Evolutionary conservation across 2,329 filamentous ascomycete species (phyloP).

Genomic region (Fusarium vanettenii): DNA sequence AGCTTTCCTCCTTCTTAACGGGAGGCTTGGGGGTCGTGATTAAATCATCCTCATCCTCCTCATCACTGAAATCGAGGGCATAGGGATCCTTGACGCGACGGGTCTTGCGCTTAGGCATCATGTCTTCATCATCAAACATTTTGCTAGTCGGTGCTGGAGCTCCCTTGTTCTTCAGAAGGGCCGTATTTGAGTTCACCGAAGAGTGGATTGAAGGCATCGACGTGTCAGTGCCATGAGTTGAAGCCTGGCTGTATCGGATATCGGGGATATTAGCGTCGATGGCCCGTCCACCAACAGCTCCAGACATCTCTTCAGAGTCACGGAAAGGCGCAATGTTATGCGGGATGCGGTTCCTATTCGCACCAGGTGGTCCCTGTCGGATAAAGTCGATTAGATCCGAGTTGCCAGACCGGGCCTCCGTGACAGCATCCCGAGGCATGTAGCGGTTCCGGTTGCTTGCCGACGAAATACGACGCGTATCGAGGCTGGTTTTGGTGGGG

Average conservation of each 20-base stretch:
- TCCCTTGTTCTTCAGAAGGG: constrained; percentile 65
- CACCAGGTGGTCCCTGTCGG: constrained; percentile 80
- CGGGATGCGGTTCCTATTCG: constrained; percentile 75
- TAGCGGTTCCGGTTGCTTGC: constrained; percentile 64
- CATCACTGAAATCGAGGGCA: constrained; percentile 84
- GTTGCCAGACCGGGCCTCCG: constrained; percentile 73
- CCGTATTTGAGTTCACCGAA: constrained; percentile 80
- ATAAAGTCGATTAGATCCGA: constrained; percentile 97
- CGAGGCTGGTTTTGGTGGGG: constrained; percentile 52
- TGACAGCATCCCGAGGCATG: constrained; percentile 77
- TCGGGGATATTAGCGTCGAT: constrained; percentile 69
- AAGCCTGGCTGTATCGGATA: constrained; percentile 66
- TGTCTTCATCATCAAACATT: constrained; percentile 62
- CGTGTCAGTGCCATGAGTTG: constrained; percentile 67
- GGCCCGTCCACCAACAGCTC: constrained; percentile 62
- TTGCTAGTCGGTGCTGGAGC: constrained; percentile 44
- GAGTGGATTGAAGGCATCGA: constrained; percentile 70
- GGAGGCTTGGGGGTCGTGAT: constrained; percentile 53
- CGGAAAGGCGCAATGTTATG: constrained; percentile 87
- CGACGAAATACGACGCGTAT: constrained; percentile 53
- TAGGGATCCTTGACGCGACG: constrained; percentile 89
- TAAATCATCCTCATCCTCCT: constrained; percentile 65
- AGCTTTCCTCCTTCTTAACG: constrained; percentile 69
- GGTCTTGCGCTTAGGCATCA: constrained; percentile 78
- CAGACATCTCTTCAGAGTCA: constrained; percentile 81